These are phyloP conservation scores for Talaromyces atroroseus DNA, from an alignment of 2,329 filamentous ascomycete species.

Conservation along the genomic window DNA sequence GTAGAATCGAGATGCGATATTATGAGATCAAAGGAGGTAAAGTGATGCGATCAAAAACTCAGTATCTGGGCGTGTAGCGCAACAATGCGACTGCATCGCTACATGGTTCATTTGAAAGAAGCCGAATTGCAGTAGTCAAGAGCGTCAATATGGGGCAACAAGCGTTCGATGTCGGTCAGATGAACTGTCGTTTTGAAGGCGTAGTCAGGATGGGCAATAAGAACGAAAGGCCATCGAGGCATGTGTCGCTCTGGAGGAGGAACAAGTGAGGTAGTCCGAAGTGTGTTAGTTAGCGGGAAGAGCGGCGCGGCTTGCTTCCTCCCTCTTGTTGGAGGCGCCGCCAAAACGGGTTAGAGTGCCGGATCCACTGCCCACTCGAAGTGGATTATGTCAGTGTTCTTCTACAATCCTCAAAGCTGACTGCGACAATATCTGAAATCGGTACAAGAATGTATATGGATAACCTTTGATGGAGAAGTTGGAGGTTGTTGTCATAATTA, in stretches of 20 bases:
- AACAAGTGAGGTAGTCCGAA: background rate
- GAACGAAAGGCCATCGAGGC: background rate
- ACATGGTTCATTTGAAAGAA: conserved; percentile 7
- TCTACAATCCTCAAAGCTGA: too few species aligned
- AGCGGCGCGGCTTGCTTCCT: background rate
- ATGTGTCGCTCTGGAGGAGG: background rate
- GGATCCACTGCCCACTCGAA: background rate
- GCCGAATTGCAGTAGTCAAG: background rate
- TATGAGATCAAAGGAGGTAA: background rate
- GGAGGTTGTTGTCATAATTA: too few species aligned
- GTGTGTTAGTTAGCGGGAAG: background rate
- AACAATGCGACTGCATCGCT: conserved; percentile 15
- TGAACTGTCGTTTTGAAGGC: background rate
- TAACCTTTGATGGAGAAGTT: too few species aligned
- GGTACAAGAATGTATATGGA: too few species aligned
- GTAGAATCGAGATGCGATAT: background rate
- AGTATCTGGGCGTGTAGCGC: conserved; percentile 6
- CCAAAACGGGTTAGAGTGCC: background rate
- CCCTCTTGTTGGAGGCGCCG: background rate
- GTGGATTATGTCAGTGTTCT: background rate
- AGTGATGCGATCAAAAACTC: background rate
- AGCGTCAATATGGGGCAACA: background rate
- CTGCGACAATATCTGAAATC: too few species aligned
- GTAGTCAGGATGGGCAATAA: background rate
- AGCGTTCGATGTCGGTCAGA: background rate